Conservation (phyloP, 768 basidiomycete species). For the Cubamyces lactineus region DNA sequence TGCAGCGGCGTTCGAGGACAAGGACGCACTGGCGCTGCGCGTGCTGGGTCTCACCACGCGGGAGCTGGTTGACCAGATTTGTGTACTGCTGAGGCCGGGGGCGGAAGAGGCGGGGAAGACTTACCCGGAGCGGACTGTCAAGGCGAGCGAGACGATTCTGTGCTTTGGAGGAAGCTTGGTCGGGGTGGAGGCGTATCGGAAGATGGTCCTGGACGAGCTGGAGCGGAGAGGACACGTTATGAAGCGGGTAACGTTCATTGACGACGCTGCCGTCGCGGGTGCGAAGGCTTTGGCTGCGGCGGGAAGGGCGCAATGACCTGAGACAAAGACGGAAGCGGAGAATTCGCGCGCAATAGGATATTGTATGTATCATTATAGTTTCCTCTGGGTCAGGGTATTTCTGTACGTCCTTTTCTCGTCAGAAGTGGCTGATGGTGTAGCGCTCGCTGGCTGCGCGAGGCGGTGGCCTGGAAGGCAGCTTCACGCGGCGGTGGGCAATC, state of each 20-base stretch:
- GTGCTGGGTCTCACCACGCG: slow-evolving; percentile 57
- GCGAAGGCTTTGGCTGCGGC: slow-evolving; percentile 55
- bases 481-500: too few relatives aligned
- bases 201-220: slow-evolving; percentile 57
- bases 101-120: slow-evolving; percentile 2
- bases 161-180: slow-evolving; percentile 83
- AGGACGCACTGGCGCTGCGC: slow-evolving; percentile 64
- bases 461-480: too few relatives aligned
- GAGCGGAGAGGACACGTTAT: slow-evolving; percentile 62
- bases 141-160: slow-evolving; percentile 59
- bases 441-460: too few relatives aligned
- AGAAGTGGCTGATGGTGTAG: too few relatives aligned
- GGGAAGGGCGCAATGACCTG: neutral
- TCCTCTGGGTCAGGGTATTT: neutral
- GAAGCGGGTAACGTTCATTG: slow-evolving; percentile 64
- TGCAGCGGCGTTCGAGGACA: slow-evolving; percentile 68
- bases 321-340: neutral
- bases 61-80: slow-evolving; percentile 61
- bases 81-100: slow-evolving; percentile 52
- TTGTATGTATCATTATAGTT: slow-evolving; percentile 4
- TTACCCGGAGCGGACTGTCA: slow-evolving; percentile 38
- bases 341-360: neutral
- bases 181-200: slow-evolving; percentile 61
- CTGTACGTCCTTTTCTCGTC: too few relatives aligned
- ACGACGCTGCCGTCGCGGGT: slow-evolving; percentile 69